These are phyloP conservation scores for Penicillium robsamsonii DNA, from an alignment of 495 filamentous ascomycete genomes.

Conservation along the genomic window DNA sequence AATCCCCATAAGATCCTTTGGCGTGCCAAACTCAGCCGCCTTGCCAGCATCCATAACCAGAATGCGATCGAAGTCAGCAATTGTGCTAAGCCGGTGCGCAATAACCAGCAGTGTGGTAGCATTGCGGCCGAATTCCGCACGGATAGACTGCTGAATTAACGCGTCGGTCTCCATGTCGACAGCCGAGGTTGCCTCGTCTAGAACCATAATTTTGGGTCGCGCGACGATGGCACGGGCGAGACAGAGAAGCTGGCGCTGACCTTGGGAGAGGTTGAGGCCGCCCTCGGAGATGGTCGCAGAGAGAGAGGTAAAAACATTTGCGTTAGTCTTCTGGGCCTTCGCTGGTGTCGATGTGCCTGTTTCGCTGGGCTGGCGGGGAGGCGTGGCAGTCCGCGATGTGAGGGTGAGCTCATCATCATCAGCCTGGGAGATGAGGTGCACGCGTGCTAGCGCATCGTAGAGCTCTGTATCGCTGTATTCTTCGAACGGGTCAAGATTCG, in stretches of 20 bases:
- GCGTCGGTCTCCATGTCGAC: constrained; percentile 86
- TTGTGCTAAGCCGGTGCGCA: constrained; percentile 82
- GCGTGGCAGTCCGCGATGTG: constrained; percentile 33
- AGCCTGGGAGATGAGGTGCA: constrained; percentile 60
- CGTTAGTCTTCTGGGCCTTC: constrained; percentile 42
- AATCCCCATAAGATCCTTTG: constrained; percentile 62
- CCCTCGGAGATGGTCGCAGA: constrained; percentile 66
- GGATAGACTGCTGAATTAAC: constrained; percentile 78
- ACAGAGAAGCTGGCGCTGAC: constrained; percentile 84
- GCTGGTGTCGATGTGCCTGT: constrained; percentile 29
- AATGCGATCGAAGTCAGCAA: constrained; percentile 83
- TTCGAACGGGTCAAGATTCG: constrained; percentile 79
- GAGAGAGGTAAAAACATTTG: constrained; percentile 62
- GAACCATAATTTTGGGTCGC: constrained; percentile 77
- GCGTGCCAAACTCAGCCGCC: constrained; percentile 71
- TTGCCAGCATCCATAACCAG: constrained; percentile 74
- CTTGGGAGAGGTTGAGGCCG: constrained; percentile 80
- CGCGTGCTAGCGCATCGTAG: constrained; percentile 69
- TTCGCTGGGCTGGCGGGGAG: constrained; percentile 16
- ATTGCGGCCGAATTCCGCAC: constrained; percentile 68
- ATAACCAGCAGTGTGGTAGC: constrained; percentile 80
- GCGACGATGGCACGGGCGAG: constrained; percentile 83
- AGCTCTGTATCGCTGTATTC: constrained; percentile 70
- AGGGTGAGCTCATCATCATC: constrained; percentile 37
- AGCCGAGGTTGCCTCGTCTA: constrained; percentile 87